These are phyloP conservation scores for Geotrichum candidum DNA, from an alignment of 1,139 yeast species.

Conservation along the genomic window DNA sequence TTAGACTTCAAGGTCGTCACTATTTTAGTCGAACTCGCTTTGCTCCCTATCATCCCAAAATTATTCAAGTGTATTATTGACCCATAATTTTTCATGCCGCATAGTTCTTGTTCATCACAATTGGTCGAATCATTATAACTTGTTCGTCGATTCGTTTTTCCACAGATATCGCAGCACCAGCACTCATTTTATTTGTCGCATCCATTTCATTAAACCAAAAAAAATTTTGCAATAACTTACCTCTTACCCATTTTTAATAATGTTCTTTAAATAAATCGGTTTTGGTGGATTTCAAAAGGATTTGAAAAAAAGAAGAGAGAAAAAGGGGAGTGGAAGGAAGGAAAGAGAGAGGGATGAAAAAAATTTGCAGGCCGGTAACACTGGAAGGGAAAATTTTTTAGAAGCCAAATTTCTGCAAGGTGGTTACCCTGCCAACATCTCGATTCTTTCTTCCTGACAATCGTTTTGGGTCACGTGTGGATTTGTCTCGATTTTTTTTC, in stretches of 20 bases:
- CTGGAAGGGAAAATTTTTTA: neutral
- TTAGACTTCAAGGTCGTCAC: no score
- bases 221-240: constrained; percentile 36
- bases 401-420: neutral
- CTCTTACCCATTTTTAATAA: constrained; percentile 68
- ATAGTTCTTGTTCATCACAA: neutral
- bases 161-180: neutral
- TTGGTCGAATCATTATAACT: neutral
- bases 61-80: no score
- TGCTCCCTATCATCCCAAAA: no score
- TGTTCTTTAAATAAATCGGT: neutral
- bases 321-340: neutral
- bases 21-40: no score
- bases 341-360: neutral
- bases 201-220: neutral
- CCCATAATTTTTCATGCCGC: no score
- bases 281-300: neutral
- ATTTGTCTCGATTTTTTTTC: neutral
- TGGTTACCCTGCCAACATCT: neutral
- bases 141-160: neutral
- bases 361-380: neutral
- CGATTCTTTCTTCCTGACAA: neutral
- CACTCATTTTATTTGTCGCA: neutral
- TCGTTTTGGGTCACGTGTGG: neutral
- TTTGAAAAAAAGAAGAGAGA: neutral